A percentile compares a stretch with the other conserved stretches of the same genome.
Conservation (phyloP, 306 rosid species). For the Senna siamea region DNA sequence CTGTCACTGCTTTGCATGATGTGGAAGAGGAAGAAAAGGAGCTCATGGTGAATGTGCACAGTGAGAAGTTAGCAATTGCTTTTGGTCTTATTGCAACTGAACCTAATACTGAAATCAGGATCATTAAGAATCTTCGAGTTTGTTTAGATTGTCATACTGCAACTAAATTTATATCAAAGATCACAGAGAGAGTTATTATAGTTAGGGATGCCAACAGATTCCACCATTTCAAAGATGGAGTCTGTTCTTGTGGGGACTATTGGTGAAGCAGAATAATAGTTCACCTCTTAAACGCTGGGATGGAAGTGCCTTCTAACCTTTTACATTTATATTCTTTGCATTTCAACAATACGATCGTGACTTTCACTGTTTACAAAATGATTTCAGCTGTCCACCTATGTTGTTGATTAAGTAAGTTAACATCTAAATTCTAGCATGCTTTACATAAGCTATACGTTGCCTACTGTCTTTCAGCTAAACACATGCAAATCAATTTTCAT, state of each 20-base stretch:
- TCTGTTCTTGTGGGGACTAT: constrained; percentile 89
- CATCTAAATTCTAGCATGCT: constrained; percentile 16
- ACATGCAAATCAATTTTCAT: neutral
- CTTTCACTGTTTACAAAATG: neutral
- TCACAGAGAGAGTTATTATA: constrained; percentile 78
- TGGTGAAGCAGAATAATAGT: constrained; percentile 61
- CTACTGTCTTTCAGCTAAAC: neutral
- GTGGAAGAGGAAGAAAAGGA: constrained; percentile 99
- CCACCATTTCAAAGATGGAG: constrained; percentile 86
- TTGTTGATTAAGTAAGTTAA: constrained; percentile 28
- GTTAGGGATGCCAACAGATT: constrained; percentile 98
- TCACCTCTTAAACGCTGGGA: constrained; percentile 36
- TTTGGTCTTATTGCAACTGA: constrained; percentile 80
- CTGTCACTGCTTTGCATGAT: constrained; percentile 80
- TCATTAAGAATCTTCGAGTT: constrained; percentile 93
- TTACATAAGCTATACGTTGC: neutral
- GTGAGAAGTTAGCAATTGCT: constrained; percentile 93
- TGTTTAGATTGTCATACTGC: constrained; percentile 93
- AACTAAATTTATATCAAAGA: constrained; percentile 87
- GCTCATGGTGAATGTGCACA: constrained; percentile 82
- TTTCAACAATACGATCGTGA: constrained; percentile 16
- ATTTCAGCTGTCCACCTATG: neutral
- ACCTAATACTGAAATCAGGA: constrained; percentile 86
- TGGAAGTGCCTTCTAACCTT: constrained; percentile 32
- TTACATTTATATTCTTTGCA: constrained; percentile 35